A percentile compares a stretch with the other conserved stretches of the same genome.
phyloP scores from a whole-genome alignment of 1,284 basidiomycete species.

The Marasmius tenuissimus region DNA sequence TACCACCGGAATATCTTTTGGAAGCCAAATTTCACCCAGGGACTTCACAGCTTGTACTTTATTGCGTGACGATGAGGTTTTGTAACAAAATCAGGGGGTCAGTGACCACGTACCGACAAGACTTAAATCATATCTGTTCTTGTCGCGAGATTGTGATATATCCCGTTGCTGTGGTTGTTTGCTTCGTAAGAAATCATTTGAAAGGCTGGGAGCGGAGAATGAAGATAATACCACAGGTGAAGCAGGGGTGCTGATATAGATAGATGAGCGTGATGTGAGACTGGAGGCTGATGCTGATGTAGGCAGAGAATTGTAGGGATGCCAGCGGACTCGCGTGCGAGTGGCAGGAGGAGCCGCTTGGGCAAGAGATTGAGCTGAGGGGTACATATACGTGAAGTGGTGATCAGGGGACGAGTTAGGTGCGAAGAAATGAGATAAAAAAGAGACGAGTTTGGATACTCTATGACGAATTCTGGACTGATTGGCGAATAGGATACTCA shows the following conservation, averaged over 20 bases:
- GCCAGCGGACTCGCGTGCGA: constrained; percentile 68
- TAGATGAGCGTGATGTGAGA: constrained; percentile 40
- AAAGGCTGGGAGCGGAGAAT: constrained; percentile 1
- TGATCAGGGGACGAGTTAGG: no score
- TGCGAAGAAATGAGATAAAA: constrained; percentile 17
- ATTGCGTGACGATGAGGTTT: constrained; percentile 15
- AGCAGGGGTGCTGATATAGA: constrained; percentile 60
- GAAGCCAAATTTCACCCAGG: constrained; percentile 72
- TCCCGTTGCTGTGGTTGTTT: constrained; percentile 31
- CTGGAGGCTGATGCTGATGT: constrained; percentile 31
- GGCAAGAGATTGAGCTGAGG: constrained; percentile 59
- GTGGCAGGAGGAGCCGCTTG: constrained; percentile 68
- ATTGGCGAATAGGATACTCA: constrained; percentile 32
- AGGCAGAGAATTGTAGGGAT: constrained; percentile 57
- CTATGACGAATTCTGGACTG: constrained; percentile 20
- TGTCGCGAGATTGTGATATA: constrained; percentile 37
- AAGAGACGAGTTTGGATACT: constrained; percentile 13
- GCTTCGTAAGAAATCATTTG: neutral
- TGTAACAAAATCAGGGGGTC: constrained; percentile 7
- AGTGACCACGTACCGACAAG: constrained; percentile 60
- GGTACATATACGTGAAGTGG: constrained; percentile 48
- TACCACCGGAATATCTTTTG: constrained; percentile 63
- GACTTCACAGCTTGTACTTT: constrained; percentile 76
- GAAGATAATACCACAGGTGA: constrained; percentile 52
- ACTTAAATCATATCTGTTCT: constrained; percentile 62